Conservation (phyloP, 2,329 filamentous ascomycete genomes). For the Blumeria hordei region DNA sequence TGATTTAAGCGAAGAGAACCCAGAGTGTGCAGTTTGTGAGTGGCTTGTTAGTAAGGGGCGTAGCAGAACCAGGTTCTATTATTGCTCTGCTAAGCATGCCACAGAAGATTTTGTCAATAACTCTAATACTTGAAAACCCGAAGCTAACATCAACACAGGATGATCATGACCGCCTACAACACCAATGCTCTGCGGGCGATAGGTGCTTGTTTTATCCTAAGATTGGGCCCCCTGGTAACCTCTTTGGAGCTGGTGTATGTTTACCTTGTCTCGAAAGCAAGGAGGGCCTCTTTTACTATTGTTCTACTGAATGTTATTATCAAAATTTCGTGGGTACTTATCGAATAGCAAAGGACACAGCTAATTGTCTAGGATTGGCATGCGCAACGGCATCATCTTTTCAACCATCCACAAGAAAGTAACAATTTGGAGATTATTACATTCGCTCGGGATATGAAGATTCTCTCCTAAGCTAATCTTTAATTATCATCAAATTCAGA, state of each 20-base stretch:
- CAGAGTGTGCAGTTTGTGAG: slow-evolving; percentile 13
- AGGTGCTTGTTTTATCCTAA: slow-evolving; percentile 7
- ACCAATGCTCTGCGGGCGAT: slow-evolving; percentile 8
- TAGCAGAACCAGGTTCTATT: slow-evolving; percentile 5
- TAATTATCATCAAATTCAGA: no score
- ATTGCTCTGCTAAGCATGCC: slow-evolving; percentile 12
- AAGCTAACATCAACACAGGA: slow-evolving; percentile 4
- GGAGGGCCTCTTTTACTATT: slow-evolving; percentile 8
- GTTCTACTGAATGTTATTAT: slow-evolving; percentile 9
- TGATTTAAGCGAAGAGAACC: slow-evolving; percentile 7
- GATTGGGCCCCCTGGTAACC: slow-evolving; percentile 6
- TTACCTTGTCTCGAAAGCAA: slow-evolving; percentile 4
- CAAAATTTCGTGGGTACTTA: slow-evolving; percentile 7
- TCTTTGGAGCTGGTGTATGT: slow-evolving; percentile 6
- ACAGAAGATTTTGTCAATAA: slow-evolving; percentile 9
- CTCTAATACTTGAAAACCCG: neutral
- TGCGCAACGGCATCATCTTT: neutral
- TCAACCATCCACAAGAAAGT: neutral
- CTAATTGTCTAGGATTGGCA: neutral
- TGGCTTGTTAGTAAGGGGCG: slow-evolving; percentile 10
- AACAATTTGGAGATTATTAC: neutral
- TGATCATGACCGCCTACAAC: slow-evolving; percentile 8
- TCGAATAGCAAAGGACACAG: neutral
- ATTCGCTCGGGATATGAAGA: slow-evolving; percentile 1
- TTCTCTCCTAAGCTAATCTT: no score